These are phyloP conservation scores for Podaxis mareebaensis DNA, from an alignment of 768 basidiomycete genomes.

Conservation along the genomic window DNA sequence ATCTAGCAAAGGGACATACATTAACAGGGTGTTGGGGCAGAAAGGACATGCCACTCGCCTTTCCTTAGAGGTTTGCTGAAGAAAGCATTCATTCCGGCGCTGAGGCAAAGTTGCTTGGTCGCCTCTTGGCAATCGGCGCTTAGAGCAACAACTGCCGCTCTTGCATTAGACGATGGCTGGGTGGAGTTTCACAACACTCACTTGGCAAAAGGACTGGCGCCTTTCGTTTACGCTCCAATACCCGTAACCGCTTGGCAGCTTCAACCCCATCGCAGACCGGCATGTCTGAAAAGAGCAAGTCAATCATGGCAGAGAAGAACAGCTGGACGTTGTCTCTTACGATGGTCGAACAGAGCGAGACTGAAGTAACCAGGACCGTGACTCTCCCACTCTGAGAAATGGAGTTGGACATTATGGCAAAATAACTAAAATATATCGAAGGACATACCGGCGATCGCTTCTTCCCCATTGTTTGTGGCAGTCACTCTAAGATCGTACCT, in stretches of 20 bases:
- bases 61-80: conserved; percentile 73
- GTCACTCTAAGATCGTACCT: conserved; percentile 59
- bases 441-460: conserved; percentile 55
- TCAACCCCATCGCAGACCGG: conserved; percentile 79
- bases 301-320: neutral
- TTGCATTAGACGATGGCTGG: conserved; percentile 2
- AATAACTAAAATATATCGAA: neutral
- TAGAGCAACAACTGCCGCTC: conserved; percentile 58
- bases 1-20: conserved; percentile 30
- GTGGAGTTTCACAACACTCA: conserved; percentile 28
- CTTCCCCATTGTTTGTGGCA: conserved; percentile 67
- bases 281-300: conserved; percentile 54
- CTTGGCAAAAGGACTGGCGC: conserved; percentile 53
- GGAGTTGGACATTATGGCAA: neutral
- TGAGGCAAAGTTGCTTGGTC: conserved; percentile 73
- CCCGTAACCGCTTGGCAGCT: conserved; percentile 63
- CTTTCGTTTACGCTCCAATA: conserved; percentile 60
- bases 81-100: conserved; percentile 78
- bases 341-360: conserved; percentile 74
- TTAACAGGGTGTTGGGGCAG: neutral
- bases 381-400: conserved; percentile 59
- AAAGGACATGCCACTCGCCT: conserved; percentile 32
- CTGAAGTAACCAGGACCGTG: conserved; percentile 70
- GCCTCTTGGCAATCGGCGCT: conserved; percentile 80
- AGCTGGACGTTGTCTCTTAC: conserved; percentile 35